Base-by-base conservation (phyloP, 805 yeast genomes). In the Tetrapisispora iriomotensis region DNA sequence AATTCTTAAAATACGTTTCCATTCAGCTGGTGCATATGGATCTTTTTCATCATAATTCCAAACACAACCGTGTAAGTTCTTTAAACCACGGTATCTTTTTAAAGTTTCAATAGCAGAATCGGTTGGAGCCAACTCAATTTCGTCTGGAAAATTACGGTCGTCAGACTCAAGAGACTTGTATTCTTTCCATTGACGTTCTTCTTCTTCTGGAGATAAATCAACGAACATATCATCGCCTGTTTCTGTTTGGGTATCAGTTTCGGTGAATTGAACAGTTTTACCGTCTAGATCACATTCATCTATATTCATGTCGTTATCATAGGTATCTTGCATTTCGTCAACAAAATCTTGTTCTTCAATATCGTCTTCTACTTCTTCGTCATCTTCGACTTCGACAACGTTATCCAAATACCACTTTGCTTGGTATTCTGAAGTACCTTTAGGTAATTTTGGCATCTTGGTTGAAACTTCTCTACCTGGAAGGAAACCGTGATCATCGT, bases 111-210 rank as follows among this genome's bases (percentile, higher is more conserved):
- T 73, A 8, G 84, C 97, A 5, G 82, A 71, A 47, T 74, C 88
- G 6, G 61, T 56, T 23, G 96, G 96, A 34, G 70, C 72, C 31
- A 92, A 65, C 59, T 92, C 97, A 40, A 90, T 64, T 64, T 92
- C 98, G 62, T 92, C 99, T 0, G 97, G 97, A 68, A 87, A 92
- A 51, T 88, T 95, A 26, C 76, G 71, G 57, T 86, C 96, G 40
- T 88, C 96, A 43, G 74, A 73, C 48, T 78, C 95, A 45, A 75
- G 61, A 29, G 68, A 69, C 49, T 92, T 75, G 64, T 70, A 87
- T 51, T 71, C 73, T 41, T 71, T 65, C 45, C 86, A 67, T 61
- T 88, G 96, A 50, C 77, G 72, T 43, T 76, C 77, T 58, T 85
- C 96, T 50, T 86, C 96, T 50, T 84, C 95, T 25, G 80, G 77